Evolutionary conservation across 352 stramenopile species (phyloP).

Genomic region (Ophiocytium majus): DNA sequence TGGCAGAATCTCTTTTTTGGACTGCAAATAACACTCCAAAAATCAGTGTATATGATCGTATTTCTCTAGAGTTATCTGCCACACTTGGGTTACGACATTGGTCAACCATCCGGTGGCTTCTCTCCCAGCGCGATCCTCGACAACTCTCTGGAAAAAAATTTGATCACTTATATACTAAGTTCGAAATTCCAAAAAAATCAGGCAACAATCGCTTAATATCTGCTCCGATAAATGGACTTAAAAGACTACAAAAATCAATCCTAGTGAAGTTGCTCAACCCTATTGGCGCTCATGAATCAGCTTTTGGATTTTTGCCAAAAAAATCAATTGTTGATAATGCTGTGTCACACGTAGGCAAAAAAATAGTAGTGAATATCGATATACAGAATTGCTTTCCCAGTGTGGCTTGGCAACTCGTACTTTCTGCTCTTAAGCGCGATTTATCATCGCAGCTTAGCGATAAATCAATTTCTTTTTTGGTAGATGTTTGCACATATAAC

Average conservation of each 20-base stretch:
- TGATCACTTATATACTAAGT: slow-evolving; percentile 16
- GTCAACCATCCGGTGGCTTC: no score
- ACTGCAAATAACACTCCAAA: no score
- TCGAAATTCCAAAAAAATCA: neutral
- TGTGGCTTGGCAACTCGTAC: neutral
- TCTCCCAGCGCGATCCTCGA: no score
- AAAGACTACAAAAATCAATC: neutral
- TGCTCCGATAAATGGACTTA: neutral
- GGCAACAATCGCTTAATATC: neutral
- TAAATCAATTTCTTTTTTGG: neutral
- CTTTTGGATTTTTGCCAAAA: neutral
- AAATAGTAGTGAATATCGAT: neutral
- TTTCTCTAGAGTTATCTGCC: no score
- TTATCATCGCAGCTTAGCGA: neutral
- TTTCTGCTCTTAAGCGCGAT: neutral
- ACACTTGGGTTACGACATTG: no score
- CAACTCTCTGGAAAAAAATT: no score
- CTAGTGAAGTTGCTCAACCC: neutral
- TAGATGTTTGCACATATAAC: neutral
- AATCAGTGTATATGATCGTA: no score
- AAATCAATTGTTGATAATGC: slow-evolving; percentile 18
- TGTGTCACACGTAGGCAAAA: neutral
- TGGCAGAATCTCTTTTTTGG: no score
- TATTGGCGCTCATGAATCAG: neutral
- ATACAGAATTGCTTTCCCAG: neutral